These are phyloP conservation scores for Ascochyta pisi DNA, from an alignment of 2,329 filamentous ascomycete species.

Conservation along the genomic window DNA sequence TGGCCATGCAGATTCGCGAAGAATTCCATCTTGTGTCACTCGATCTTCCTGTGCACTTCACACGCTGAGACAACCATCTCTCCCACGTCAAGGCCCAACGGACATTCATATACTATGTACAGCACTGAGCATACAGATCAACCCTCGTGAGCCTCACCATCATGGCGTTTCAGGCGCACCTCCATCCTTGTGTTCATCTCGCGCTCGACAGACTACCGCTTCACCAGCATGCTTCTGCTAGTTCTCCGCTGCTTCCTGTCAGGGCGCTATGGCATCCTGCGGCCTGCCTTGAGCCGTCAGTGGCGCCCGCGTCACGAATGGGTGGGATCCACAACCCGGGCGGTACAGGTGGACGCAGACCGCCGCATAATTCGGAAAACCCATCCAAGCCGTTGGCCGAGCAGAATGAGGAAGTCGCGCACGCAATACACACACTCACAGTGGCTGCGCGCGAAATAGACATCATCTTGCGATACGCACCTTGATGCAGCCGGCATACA, in stretches of 20 bases:
- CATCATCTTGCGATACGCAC: conserved; percentile 12
- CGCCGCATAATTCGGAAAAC: conserved; percentile 13
- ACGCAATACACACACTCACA: not conserved
- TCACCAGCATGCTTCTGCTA: conserved; percentile 38
- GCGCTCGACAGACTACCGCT: conserved; percentile 33
- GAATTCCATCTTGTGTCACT: conserved; percentile 27
- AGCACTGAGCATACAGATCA: conserved; percentile 27
- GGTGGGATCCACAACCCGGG: conserved; percentile 26
- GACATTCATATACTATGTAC: conserved; percentile 35
- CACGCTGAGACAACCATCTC: conserved; percentile 26
- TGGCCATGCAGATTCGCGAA: conserved; percentile 2
- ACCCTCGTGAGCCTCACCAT: conserved; percentile 33
- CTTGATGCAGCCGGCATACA: conserved; percentile 21
- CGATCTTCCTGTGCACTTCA: conserved; percentile 29
- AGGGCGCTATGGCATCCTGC: conserved; percentile 41
- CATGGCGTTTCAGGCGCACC: conserved; percentile 35
- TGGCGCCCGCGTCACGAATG: conserved; percentile 41
- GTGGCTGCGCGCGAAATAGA: conserved; percentile 9
- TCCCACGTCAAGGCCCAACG: conserved; percentile 33
- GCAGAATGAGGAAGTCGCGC: conserved; percentile 5
- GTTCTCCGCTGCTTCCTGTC: conserved; percentile 36
- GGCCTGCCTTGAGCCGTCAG: conserved; percentile 41
- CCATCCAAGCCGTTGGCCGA: conserved; percentile 7
- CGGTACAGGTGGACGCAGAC: conserved; percentile 9
- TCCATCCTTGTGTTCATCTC: conserved; percentile 43